Evolutionary conservation across 495 filamentous ascomycete species (phyloP).

Genomic region (Daldinia concentrica): DNA sequence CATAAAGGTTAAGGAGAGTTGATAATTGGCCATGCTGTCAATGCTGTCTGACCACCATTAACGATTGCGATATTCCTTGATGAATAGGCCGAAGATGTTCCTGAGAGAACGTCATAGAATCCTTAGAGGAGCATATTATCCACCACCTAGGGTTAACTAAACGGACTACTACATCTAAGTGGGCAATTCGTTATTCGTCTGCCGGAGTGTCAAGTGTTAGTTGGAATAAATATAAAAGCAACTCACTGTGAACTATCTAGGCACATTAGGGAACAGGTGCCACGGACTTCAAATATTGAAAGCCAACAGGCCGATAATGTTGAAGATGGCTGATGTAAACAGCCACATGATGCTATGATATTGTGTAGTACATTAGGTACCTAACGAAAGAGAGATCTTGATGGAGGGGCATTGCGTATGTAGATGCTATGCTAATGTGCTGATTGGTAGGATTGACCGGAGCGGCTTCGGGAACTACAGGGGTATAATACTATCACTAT

Average conservation of each 20-base stretch:
- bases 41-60: slow-evolving; percentile 29
- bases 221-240: no score
- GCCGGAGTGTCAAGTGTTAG: not conserved
- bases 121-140: not conserved
- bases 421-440: slow-evolving; percentile 17
- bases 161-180: not conserved
- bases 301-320: slow-evolving; percentile 15
- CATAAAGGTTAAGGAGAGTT: no score
- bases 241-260: no score
- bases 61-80: slow-evolving; percentile 2
- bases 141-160: not conserved
- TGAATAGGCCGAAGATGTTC: slow-evolving; percentile 14
- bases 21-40: not conserved
- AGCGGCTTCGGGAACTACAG: slow-evolving; percentile 29
- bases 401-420: slow-evolving; percentile 26
- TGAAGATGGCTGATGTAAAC: not conserved
- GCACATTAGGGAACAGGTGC: no score
- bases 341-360: not conserved
- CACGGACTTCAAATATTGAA: slow-evolving; percentile 14
- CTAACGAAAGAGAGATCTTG: not conserved
- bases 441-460: slow-evolving; percentile 12
- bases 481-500: slow-evolving; percentile 21
- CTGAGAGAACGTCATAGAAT: slow-evolving; percentile 26
- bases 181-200: not conserved
- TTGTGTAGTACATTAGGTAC: not conserved